Evolutionary conservation across 1,284 basidiomycete species (phyloP).

Genomic region (Sporisorium graminicola): DNA sequence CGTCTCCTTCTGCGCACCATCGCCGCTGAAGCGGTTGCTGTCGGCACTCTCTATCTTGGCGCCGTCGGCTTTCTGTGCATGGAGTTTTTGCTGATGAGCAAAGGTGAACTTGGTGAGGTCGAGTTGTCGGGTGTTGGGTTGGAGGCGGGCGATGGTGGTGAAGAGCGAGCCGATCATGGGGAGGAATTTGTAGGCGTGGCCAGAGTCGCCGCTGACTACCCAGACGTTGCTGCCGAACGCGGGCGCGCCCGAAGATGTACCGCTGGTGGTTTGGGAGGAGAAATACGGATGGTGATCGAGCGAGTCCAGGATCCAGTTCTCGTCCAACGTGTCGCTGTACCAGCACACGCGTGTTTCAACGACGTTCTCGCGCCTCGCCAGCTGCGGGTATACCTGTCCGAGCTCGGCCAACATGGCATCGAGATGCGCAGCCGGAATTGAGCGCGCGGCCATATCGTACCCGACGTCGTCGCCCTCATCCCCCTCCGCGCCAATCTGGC

Average conservation of each 20-base stretch:
- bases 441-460: conserved; percentile 16
- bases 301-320: conserved; percentile 72
- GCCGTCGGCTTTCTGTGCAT: conserved; percentile 1
- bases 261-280: not conserved
- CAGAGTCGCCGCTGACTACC: conserved; percentile 71
- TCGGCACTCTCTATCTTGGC: conserved; percentile 19
- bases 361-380: conserved; percentile 72
- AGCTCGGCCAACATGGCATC: conserved; percentile 74
- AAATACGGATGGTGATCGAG: conserved; percentile 60
- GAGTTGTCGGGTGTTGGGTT: conserved; percentile 12
- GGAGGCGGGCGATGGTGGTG: conserved; percentile 71
- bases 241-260: too few relatives aligned
- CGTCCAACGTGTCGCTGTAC: conserved; percentile 74
- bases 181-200: conserved; percentile 77
- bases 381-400: conserved; percentile 77
- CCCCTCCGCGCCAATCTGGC: conserved; percentile 21
- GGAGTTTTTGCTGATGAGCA: conserved; percentile 35
- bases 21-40: conserved; percentile 26
- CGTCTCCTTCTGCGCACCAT: not conserved
- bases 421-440: conserved; percentile 76
- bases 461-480: too few relatives aligned
- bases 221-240: conserved; percentile 66
- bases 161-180: conserved; percentile 84
- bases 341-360: conserved; percentile 82
- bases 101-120: conserved; percentile 44